A percentile compares a stretch with the other conserved stretches of the same genome.
Conservation (phyloP, 164 flowering plant genomes). For the Nymphaea colorata region DNA sequence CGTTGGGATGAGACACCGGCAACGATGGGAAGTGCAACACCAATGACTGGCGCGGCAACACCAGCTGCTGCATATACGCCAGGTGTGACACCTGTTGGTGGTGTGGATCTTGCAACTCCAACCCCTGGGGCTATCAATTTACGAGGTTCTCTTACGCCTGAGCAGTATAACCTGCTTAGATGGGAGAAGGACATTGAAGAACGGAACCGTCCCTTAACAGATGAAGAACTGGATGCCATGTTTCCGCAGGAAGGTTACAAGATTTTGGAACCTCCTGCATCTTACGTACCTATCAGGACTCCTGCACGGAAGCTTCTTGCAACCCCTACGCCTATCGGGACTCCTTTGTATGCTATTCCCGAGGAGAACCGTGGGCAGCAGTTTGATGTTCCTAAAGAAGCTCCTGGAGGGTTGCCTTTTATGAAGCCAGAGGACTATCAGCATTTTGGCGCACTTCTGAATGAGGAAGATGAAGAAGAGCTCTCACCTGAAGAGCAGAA, state of each 20-base stretch:
- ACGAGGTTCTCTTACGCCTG: slow-evolving; percentile 76
- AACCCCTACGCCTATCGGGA: slow-evolving; percentile 87
- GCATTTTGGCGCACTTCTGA: slow-evolving; percentile 73
- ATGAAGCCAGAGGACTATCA: slow-evolving; percentile 97
- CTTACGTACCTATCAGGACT: slow-evolving; percentile 90
- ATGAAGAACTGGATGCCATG: slow-evolving; percentile 95
- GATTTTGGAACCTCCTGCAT: slow-evolving; percentile 86
- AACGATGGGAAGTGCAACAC: slow-evolving; percentile 89
- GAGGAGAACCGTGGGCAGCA: slow-evolving; percentile 96
- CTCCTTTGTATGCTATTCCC: slow-evolving; percentile 81
- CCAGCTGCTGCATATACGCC: slow-evolving; percentile 79
- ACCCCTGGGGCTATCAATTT: slow-evolving; percentile 63
- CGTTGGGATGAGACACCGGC: slow-evolving; percentile 99
- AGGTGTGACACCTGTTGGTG: slow-evolving; percentile 93
- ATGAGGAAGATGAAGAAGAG: slow-evolving; percentile 89
- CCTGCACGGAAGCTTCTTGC: slow-evolving; percentile 97
- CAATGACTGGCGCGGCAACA: slow-evolving; percentile 60
- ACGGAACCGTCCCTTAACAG: slow-evolving; percentile 87
- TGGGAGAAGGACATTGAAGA: slow-evolving; percentile 99
- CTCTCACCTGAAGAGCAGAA: slow-evolving; percentile 93
- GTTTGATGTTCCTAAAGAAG: slow-evolving; percentile 87
- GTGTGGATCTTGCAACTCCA: slow-evolving; percentile 75
- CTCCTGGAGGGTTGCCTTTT: slow-evolving; percentile 81
- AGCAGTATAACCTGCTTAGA: slow-evolving; percentile 79
- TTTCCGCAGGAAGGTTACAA: slow-evolving; percentile 92